Base-by-base conservation (phyloP, 352 stramenopile genomes). In the Pythium phragmitis region DNA sequence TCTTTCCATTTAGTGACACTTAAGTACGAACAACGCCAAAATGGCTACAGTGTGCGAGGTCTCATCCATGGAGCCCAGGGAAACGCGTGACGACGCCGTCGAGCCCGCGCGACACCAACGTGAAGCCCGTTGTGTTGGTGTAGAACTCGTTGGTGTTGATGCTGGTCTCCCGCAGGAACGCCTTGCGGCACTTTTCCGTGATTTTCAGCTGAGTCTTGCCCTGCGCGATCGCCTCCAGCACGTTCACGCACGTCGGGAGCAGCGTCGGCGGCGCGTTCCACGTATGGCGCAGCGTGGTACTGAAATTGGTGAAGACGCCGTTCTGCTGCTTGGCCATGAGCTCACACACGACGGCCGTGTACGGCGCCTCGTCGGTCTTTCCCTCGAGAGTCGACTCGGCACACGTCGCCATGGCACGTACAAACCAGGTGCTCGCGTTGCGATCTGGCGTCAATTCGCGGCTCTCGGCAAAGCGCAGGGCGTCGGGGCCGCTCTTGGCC, bases 221-320 rank as follows among this genome's bases (percentile, higher is more conserved):
- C 2, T 77, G 69, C 26, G 75, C 77, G 19, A 89, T 62, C 0
- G 69, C 69, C 13, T 79, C 76, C 33, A 91, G 57, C 4, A 81
- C 68, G 11, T 73, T 64, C 34, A 89, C 72, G 48, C 82, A 91
- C 47, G 76, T 85, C 7, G 82, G 82, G 46, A 89, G 51, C 21
- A 89, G 60, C 21, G 76, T 63, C 23, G 70, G 51, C 0, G 76
- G 68, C 8, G 62, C 73, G 26, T 77, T 70, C 46, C 87, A 89
- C 30, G 82, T 77, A 13, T 77, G 46, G 9, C 79, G 80, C 19
- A 89, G 76, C n/a, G 76, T 76, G 9, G 76, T 67, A 48, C 82
- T 91, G 47, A 87, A 88, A 60, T 87, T 91, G 14, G 80, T 89
- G 57, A 91, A 89, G 12, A 85, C 80, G n/a, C 82, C 78, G 50